Evolutionary conservation across 257 asterid genomes (phyloP).

Genomic region (Solanum phureja): DNA sequence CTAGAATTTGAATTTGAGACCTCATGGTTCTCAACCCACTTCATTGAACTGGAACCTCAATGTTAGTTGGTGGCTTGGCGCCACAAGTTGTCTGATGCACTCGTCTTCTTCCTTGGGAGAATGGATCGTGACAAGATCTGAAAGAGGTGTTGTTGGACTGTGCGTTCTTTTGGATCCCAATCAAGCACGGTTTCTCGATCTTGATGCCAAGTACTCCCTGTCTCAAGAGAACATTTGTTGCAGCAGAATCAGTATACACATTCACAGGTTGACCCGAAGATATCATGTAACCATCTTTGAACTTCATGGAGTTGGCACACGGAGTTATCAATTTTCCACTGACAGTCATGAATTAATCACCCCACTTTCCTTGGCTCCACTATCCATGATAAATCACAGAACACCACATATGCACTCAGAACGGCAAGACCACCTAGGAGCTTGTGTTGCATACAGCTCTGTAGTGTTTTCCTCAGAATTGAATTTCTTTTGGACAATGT

Average conservation of each 20-base stretch:
- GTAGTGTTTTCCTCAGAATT: slow-evolving; percentile 38
- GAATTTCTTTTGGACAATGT: slow-evolving; percentile 38
- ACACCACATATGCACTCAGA: slow-evolving; percentile 55
- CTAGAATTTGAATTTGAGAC: not conserved
- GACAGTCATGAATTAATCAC: slow-evolving; percentile 37
- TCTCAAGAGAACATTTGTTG: slow-evolving; percentile 44
- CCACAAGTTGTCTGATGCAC: slow-evolving; percentile 7
- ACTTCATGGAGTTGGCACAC: slow-evolving; percentile 57
- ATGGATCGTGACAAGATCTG: slow-evolving; percentile 17
- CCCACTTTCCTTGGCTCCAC: slow-evolving; percentile 50
- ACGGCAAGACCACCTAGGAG: slow-evolving; percentile 55
- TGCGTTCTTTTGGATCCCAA: slow-evolving; percentile 6
- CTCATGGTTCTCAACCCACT: not conserved
- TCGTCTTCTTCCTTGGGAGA: slow-evolving; percentile 51
- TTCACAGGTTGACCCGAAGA: slow-evolving; percentile 59
- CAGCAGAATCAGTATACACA: slow-evolving; percentile 51
- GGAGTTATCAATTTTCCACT: slow-evolving; percentile 53
- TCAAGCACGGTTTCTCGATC: not conserved
- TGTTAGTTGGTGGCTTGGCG: slow-evolving; percentile 1
- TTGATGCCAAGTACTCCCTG: not conserved
- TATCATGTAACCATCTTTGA: slow-evolving; percentile 61
- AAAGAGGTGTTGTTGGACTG: not conserved
- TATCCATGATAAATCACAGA: slow-evolving; percentile 46
- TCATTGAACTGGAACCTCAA: slow-evolving; percentile 2
- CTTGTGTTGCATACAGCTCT: slow-evolving; percentile 39